Evolutionary conservation across 257 asterid species (phyloP).

Genomic region (Fraxinus excelsior): DNA sequence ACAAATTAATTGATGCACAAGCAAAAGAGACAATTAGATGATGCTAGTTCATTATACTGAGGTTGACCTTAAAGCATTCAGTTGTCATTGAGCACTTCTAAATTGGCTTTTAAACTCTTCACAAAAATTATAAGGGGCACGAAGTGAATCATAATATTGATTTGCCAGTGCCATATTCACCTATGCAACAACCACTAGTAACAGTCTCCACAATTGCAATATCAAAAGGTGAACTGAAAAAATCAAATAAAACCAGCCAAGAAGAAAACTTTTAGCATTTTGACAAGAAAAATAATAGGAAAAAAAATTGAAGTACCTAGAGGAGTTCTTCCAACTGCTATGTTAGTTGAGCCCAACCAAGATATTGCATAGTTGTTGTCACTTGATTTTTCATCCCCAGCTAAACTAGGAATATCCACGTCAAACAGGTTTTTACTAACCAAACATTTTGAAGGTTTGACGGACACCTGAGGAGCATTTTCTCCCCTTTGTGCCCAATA

Average conservation of each 20-base stretch:
- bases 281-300: conserved; percentile 7
- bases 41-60: background rate
- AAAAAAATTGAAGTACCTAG: conserved; percentile 44
- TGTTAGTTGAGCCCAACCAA: conserved; percentile 71
- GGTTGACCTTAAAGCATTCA: background rate
- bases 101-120: conserved; percentile 4
- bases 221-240: background rate
- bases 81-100: background rate
- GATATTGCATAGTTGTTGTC: conserved; percentile 37
- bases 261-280: conserved; percentile 6
- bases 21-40: conserved; percentile 14
- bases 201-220: background rate
- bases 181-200: conserved; percentile 4
- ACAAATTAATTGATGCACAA: conserved; percentile 16
- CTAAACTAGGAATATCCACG: conserved; percentile 26
- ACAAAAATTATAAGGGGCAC: background rate
- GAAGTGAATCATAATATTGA: background rate
- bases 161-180: background rate
- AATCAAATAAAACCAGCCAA: background rate
- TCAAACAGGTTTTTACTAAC: conserved; percentile 22
- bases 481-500: conserved; percentile 72
- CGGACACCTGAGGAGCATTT: conserved; percentile 66
- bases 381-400: conserved; percentile 28
- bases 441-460: conserved; percentile 47
- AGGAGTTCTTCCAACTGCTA: conserved; percentile 64